Evolutionary conservation across 2,329 filamentous ascomycete genomes (phyloP).

Genomic region (Juglanconis juglandina): DNA sequence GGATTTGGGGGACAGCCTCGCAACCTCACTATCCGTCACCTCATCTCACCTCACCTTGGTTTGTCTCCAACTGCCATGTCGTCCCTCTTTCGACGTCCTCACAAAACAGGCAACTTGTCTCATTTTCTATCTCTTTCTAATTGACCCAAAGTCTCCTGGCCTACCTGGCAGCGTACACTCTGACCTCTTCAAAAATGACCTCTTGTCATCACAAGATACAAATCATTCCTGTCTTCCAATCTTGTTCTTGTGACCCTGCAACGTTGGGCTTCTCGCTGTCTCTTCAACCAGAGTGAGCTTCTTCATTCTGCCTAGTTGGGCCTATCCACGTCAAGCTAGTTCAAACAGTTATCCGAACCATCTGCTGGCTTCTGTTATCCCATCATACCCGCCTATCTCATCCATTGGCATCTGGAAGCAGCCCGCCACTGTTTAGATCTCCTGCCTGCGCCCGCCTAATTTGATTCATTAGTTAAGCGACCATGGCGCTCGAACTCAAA

Average conservation of each 20-base stretch:
- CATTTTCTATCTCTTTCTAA: not conserved
- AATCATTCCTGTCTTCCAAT: not conserved
- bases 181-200: not conserved
- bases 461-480: not conserved
- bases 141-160: not conserved
- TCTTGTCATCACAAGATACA: not conserved
- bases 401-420: not conserved
- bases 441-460: not conserved
- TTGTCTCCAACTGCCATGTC: not conserved
- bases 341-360: not conserved
- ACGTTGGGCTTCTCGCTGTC: not conserved
- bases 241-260: not conserved
- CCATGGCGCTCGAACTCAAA: not conserved
- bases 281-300: not conserved
- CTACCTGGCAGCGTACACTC: not conserved
- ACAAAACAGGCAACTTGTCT: not conserved
- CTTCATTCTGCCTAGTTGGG: not conserved
- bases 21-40: conserved; percentile 2
- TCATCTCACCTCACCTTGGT: not conserved
- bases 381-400: not conserved
- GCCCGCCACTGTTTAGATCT: not conserved
- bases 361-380: not conserved
- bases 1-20: not conserved
- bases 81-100: not conserved
- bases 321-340: not conserved